Conservation (phyloP, 768 basidiomycete genomes). For the Rhizopogon vinicolor region DNA sequence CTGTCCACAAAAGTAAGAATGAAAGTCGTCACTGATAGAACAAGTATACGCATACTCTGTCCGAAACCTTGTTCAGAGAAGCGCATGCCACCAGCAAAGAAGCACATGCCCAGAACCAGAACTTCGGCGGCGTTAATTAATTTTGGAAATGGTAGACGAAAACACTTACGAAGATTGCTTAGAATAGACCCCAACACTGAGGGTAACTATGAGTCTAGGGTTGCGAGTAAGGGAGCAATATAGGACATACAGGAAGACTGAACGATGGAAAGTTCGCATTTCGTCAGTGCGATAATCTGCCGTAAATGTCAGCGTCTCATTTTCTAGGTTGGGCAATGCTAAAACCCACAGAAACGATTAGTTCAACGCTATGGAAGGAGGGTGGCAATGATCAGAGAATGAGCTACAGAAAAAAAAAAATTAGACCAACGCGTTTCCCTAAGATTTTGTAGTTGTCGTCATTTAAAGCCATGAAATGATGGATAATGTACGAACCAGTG, state of each 20-base stretch:
- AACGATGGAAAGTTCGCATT: slow-evolving; percentile 77
- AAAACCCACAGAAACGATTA: slow-evolving; percentile 66
- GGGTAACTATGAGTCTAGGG: neutral
- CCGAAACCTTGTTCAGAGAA: slow-evolving; percentile 81
- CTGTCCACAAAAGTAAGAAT: slow-evolving; percentile 29
- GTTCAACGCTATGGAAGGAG: slow-evolving; percentile 35
- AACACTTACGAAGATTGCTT: slow-evolving; percentile 58
- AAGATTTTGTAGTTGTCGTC: neutral
- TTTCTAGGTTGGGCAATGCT: neutral
- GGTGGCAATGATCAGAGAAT: neutral
- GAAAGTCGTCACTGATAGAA: neutral
- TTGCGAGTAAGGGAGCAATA: neutral
- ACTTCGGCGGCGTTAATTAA: slow-evolving; percentile 36
- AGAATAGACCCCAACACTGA: slow-evolving; percentile 80
- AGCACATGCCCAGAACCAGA: slow-evolving; percentile 80
- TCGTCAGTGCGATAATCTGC: slow-evolving; percentile 75
- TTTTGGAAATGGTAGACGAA: neutral
- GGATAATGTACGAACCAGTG: slow-evolving; percentile 45
- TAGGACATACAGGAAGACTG: slow-evolving; percentile 65
- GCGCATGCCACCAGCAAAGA: slow-evolving; percentile 74
- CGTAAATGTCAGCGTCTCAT: neutral
- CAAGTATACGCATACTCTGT: slow-evolving; percentile 40
- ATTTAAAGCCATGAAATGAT: neutral
- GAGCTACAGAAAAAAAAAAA: neutral
- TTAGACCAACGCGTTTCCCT: slow-evolving; percentile 28